These are phyloP conservation scores for Forsythia suspensa DNA, from an alignment of 257 asterid species.

Conservation along the genomic window DNA sequence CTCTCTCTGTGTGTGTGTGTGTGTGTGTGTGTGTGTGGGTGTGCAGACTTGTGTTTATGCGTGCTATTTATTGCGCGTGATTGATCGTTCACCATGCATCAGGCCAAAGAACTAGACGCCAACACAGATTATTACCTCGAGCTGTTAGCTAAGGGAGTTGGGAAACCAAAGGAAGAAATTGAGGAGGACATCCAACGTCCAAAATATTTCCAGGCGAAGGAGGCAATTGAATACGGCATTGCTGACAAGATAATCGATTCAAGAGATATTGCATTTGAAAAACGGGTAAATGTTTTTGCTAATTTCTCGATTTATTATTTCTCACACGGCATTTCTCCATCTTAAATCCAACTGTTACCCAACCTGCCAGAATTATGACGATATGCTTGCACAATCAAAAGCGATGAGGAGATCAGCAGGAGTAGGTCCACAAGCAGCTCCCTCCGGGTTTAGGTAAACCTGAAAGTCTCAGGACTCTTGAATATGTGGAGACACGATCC, in stretches of 20 bases:
- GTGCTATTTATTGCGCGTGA: neutral
- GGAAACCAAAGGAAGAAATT: constrained; percentile 83
- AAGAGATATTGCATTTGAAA: constrained; percentile 62
- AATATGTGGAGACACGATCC: neutral
- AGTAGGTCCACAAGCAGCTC: constrained; percentile 62
- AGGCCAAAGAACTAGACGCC: constrained; percentile 88
- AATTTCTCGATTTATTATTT: constrained; percentile 1
- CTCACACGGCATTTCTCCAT: neutral
- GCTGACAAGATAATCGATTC: constrained; percentile 80
- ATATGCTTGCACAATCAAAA: constrained; percentile 62
- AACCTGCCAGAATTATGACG: constrained; percentile 65
- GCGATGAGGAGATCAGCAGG: constrained; percentile 62
- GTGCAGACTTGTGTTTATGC: neutral
- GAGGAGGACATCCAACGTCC: constrained; percentile 73
- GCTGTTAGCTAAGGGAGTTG: constrained; percentile 73
- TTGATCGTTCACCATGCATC: constrained; percentile 16
- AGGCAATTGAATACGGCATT: constrained; percentile 84
- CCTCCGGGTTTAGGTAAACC: constrained; percentile 58
- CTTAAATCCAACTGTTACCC: constrained; percentile 8
- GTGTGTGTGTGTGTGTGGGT: too few species aligned
- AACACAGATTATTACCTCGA: constrained; percentile 68
- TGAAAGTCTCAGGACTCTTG: neutral
- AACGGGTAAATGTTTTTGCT: constrained; percentile 51
- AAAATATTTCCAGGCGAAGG: constrained; percentile 67
- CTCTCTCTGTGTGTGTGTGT: constrained; percentile 16